These are phyloP conservation scores for Botrytis galanthina DNA, from an alignment of 2,329 filamentous ascomycete genomes.

Conservation along the genomic window DNA sequence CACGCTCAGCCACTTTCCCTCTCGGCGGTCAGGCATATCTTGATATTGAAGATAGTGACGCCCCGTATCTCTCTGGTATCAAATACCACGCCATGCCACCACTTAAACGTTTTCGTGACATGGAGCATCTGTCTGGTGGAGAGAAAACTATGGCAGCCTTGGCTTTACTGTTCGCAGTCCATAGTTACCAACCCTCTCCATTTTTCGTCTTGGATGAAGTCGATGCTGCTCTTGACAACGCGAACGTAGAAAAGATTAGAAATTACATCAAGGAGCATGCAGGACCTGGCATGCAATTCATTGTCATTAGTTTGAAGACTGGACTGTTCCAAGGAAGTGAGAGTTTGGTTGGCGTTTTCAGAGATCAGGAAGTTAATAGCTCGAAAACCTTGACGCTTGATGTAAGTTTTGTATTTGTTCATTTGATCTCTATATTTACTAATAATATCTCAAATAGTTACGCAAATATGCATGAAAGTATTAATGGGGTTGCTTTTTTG, in stretches of 20 bases:
- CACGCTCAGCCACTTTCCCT: conserved; percentile 83
- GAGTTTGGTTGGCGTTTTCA: conserved; percentile 90
- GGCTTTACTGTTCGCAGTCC: conserved; percentile 93
- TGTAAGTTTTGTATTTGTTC: conserved; percentile 60
- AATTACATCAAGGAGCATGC: conserved; percentile 95
- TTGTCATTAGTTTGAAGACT: conserved; percentile 95
- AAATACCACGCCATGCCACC: conserved; percentile 99
- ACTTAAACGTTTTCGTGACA: conserved; percentile 96
- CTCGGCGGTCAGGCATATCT: conserved; percentile 88
- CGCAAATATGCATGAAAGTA: conserved; percentile 34
- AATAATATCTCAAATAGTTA: conserved; percentile 26
- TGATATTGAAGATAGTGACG: conserved; percentile 89
- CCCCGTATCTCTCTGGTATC: conserved; percentile 91
- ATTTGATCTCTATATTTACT: conserved; percentile 17
- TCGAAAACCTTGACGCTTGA: conserved; percentile 89
- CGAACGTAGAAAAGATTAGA: conserved; percentile 93
- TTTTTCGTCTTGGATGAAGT: conserved; percentile 99
- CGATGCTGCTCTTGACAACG: conserved; percentile 95
- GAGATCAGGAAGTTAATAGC: conserved; percentile 91
- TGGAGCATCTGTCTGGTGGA: conserved; percentile 95
- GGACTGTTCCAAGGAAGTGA: conserved; percentile 96
- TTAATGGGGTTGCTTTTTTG: background rate
- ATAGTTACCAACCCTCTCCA: conserved; percentile 90
- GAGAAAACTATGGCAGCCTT: conserved; percentile 99
- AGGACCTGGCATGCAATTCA: conserved; percentile 97